Evolutionary conservation across 257 asterid genomes (phyloP), one percentile per base, ranked within the genome.

Genomic region (Solanum pimpinellifolium): DNA sequence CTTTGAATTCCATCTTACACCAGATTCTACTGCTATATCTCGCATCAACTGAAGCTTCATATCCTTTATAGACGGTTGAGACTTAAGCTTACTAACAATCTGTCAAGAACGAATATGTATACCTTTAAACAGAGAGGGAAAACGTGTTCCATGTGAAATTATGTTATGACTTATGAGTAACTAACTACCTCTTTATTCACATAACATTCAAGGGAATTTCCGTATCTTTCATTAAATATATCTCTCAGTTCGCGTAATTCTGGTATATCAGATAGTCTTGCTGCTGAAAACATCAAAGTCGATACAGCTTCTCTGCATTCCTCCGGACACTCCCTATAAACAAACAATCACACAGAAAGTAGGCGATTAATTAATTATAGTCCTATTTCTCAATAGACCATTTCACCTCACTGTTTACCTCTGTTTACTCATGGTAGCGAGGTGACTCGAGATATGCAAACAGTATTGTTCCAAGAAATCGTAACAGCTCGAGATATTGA

Each of bases 241-340:
- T 89, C 86, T 92, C 99, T 92, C 69, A 97, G 94, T 52, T 94
- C 94, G 3, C 98, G 92, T 81, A 97, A 89, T 90, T 97, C 99
- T 6, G 98, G 98, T 62, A 97, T 90, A 90, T 97, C 98, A 20
- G 97, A 96, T 29, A 97, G 90, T 89, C 99, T 91, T 33, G 99
- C 98, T 9, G 99, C 98, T 39, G 98, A 98, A 92, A 91, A 93
- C 94, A 92, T 90, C 92, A 97, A 87, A 66, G 95, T 90, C 18
- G 99, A 85, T 12, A 87, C 98, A 37, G 98, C 96, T 93, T 95
- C 99, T 87, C 90, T 93, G 90, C 98, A 94, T 9, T 97, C 98
- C 68, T 94, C 97, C 1, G 98, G 98, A 73, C 98, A 97, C 83
- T 95, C 99, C 85, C 99, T 97, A 16, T 47, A 16, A 80, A 47